These are phyloP conservation scores for Davidsoniella eucalypti DNA, from an alignment of 2,329 filamentous ascomycete genomes.

Conservation along the genomic window DNA sequence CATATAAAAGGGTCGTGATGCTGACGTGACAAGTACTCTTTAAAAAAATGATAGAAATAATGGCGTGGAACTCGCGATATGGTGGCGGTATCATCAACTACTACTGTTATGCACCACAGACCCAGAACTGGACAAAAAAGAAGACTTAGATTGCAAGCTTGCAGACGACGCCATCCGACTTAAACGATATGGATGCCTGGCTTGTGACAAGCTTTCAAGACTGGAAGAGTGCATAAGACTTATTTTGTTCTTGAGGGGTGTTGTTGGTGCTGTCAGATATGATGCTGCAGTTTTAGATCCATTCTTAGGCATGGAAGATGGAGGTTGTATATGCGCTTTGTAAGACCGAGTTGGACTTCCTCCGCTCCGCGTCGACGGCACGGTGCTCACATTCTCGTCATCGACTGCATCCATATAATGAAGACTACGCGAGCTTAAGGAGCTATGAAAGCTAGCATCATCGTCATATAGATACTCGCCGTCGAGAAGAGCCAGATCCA, in stretches of 20 bases:
- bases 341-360: neutral
- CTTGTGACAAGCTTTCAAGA: slow-evolving; percentile 1
- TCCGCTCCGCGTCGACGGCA: slow-evolving; percentile 4
- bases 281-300: neutral
- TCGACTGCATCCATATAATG: slow-evolving; percentile 5
- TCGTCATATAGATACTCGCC: neutral
- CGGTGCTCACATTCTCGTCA: slow-evolving; percentile 2
- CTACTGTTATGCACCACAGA: slow-evolving; percentile 3
- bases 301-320: neutral
- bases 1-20: too few relatives aligned
- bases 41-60: neutral
- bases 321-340: neutral
- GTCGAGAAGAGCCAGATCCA: slow-evolving; percentile 37
- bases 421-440: slow-evolving; percentile 3
- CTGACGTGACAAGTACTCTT: too few relatives aligned
- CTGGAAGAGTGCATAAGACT: neutral
- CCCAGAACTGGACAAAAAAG: slow-evolving; percentile 1
- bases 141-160: slow-evolving; percentile 4
- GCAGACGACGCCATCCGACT: neutral
- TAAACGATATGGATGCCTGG: neutral
- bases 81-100: neutral
- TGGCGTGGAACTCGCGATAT: neutral
- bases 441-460: slow-evolving; percentile 5
- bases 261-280: slow-evolving; percentile 2
- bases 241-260: neutral